A percentile compares a stretch with the other conserved stretches of the same genome.
Conservation (phyloP, 2,329 filamentous ascomycete species). For the Colletotrichum musicola region DNA sequence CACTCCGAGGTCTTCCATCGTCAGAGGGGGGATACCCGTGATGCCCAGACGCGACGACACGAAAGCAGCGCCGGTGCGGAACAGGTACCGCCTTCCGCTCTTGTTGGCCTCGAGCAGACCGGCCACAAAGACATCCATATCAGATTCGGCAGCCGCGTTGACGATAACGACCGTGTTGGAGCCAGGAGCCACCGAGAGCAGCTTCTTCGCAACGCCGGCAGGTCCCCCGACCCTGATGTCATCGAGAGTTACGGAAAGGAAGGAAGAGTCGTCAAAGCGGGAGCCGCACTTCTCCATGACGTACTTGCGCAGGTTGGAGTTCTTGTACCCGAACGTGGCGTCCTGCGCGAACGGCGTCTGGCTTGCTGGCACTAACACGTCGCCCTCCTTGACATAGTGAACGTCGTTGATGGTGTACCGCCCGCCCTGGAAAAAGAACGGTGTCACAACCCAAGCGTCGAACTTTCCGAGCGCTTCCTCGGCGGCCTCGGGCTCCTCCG, state of each 20-base stretch:
- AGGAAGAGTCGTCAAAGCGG: constrained; percentile 43
- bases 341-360: constrained; percentile 69
- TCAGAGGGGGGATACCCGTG: constrained; percentile 62
- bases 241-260: constrained; percentile 47
- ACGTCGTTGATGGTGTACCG: constrained; percentile 68
- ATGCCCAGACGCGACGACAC: constrained; percentile 65
- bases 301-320: constrained; percentile 65
- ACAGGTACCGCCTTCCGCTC: constrained; percentile 51
- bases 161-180: constrained; percentile 57
- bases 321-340: constrained; percentile 68
- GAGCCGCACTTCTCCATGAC: constrained; percentile 62
- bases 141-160: constrained; percentile 65
- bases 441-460: constrained; percentile 67
- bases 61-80: constrained; percentile 56
- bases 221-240: constrained; percentile 59
- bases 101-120: constrained; percentile 57
- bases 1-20: constrained; percentile 57
- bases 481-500: constrained; percentile 65
- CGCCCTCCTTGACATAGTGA: constrained; percentile 68
- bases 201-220: constrained; percentile 42
- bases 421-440: constrained; percentile 71
- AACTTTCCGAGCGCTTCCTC: constrained; percentile 62
- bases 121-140: constrained; percentile 67
- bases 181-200: constrained; percentile 44
- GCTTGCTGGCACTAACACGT: constrained; percentile 61